These are phyloP conservation scores for Pseudozyma thailandica DNA, from an alignment of 1,284 basidiomycete species.

Conservation along the genomic window DNA sequence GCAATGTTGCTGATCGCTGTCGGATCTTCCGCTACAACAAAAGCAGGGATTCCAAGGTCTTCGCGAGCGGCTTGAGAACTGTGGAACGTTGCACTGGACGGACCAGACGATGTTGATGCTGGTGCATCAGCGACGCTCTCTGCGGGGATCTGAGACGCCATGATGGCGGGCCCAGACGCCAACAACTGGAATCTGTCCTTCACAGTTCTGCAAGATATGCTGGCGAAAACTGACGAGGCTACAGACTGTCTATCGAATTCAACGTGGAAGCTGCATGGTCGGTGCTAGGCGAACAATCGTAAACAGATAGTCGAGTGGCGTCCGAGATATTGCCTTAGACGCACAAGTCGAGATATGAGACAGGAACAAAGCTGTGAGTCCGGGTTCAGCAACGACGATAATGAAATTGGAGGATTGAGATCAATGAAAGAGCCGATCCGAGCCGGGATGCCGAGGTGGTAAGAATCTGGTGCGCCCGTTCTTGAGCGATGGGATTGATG, in stretches of 20 bases:
- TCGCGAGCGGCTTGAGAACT: background rate
- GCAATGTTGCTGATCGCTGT: background rate
- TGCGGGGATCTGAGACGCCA: constrained; percentile 8
- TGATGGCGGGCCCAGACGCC: background rate
- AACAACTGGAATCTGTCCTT: background rate
- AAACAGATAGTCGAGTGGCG: too few relatives aligned
- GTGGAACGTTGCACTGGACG: background rate
- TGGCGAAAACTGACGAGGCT: constrained; percentile 8
- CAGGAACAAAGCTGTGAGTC: too few relatives aligned
- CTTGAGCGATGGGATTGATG: too few relatives aligned
- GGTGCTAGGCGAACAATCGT: background rate
- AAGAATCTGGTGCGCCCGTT: too few relatives aligned
- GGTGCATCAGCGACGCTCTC: background rate
- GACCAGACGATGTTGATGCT: background rate
- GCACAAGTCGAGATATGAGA: too few relatives aligned
- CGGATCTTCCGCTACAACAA: background rate
- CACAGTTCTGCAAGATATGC: background rate
- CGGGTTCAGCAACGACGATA: too few relatives aligned
- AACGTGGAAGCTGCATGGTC: constrained; percentile 23
- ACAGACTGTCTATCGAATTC: background rate
- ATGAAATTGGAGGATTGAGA: too few relatives aligned
- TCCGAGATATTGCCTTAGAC: too few relatives aligned
- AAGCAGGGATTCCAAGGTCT: background rate
- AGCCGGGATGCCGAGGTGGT: too few relatives aligned
- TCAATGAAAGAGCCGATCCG: too few relatives aligned